Percentiles rank a stretch among this genome's conserved stretches.
Evolutionary conservation across 2,329 filamentous ascomycete species (phyloP).

Genomic region (Epichloe aotearoae): DNA sequence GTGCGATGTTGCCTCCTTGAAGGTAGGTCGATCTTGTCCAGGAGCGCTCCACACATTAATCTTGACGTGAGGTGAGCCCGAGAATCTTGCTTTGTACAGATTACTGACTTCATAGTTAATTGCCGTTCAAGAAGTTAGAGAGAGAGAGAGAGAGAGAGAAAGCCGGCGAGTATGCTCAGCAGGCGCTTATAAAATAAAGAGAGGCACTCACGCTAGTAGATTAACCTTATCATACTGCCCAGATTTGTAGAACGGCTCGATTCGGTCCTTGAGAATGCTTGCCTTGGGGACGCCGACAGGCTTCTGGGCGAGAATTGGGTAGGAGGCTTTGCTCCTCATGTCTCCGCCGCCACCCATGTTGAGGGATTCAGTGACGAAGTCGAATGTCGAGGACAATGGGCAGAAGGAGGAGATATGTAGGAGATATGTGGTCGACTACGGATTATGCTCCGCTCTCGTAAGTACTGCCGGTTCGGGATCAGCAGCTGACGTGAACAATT

Average conservation of each 20-base stretch:
- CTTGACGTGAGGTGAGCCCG: slow-evolving; percentile 65
- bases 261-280: slow-evolving; percentile 72
- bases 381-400: slow-evolving; percentile 14
- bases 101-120: slow-evolving; percentile 14
- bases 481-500: slow-evolving; percentile 11
- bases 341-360: slow-evolving; percentile 39
- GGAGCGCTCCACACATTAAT: slow-evolving; percentile 80
- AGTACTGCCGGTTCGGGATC: slow-evolving; percentile 9
- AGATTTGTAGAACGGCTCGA: slow-evolving; percentile 63
- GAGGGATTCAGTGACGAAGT: slow-evolving; percentile 8
- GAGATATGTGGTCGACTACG: slow-evolving; percentile 11
- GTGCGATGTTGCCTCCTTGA: slow-evolving; percentile 67
- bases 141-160: background rate
- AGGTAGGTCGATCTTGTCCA: slow-evolving; percentile 64
- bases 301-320: slow-evolving; percentile 35
- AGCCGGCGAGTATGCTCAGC: no score
- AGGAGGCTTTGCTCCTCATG: slow-evolving; percentile 32
- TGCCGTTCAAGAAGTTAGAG: background rate
- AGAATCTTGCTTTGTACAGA: slow-evolving; percentile 28
- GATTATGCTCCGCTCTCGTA: slow-evolving; percentile 11
- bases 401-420: slow-evolving; percentile 12
- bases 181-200: background rate
- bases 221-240: slow-evolving; percentile 71
- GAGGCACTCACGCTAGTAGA: slow-evolving; percentile 47
- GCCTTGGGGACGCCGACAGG: slow-evolving; percentile 68